Percentiles rank a stretch among this genome's conserved stretches.
Evolutionary conservation across 192 early-diverging fungal species (phyloP).

Genomic region (Coemansia sp.): DNA sequence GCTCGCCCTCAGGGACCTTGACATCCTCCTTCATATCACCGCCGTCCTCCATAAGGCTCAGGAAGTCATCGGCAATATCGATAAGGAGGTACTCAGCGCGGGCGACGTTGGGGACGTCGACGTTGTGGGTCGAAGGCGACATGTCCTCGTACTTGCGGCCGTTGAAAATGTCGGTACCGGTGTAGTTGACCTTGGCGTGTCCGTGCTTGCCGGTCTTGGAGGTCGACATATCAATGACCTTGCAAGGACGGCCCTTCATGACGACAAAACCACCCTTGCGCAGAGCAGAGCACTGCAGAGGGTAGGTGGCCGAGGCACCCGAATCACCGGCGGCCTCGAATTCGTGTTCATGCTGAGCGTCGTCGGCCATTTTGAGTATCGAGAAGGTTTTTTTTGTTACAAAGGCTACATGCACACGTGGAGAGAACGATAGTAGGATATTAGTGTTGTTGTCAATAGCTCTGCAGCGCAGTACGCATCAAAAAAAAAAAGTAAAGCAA

Average conservation of each 20-base stretch:
- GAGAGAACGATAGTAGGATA: not conserved
- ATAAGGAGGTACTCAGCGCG: conserved; percentile 82
- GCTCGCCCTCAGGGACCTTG: conserved; percentile 82
- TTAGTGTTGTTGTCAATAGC: not conserved
- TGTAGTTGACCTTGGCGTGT: conserved; percentile 98
- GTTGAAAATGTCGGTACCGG: conserved; percentile 94
- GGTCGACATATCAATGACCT: conserved; percentile 99
- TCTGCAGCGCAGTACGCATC: not conserved
- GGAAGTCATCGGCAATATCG: conserved; percentile 88
- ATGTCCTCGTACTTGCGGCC: conserved; percentile 97
- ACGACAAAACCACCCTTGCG: conserved; percentile 96
- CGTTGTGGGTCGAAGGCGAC: conserved; percentile 99
- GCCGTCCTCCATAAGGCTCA: conserved; percentile 79
- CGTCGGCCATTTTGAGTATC: conserved; percentile 57
- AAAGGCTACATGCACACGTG: not conserved
- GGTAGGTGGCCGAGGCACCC: conserved; percentile 92
- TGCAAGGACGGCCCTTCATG: conserved; percentile 98
- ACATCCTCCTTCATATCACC: conserved; percentile 94
- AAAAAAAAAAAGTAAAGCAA: not conserved
- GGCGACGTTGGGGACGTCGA: conserved; percentile 94
- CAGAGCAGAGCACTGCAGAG: conserved; percentile 98
- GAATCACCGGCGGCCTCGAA: conserved; percentile 69
- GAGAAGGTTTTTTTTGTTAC: conserved; percentile 2
- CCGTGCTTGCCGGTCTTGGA: conserved; percentile 99
- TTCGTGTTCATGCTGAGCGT: conserved; percentile 62